Conservation (phyloP, 2,329 filamentous ascomycete species). For the Cordyceps militaris region DNA sequence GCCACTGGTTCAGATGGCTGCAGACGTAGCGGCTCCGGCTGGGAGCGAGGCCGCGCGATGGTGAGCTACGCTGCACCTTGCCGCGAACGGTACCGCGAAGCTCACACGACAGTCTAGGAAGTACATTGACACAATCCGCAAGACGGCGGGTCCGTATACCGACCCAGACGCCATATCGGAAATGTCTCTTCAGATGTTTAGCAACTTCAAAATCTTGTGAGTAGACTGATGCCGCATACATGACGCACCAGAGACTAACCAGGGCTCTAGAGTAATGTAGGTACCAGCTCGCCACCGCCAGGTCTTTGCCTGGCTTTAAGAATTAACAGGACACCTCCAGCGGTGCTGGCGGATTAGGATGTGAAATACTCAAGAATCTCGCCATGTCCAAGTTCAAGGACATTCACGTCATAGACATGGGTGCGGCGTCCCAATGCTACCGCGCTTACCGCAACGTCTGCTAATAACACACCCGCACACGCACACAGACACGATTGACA, state of each 20-base stretch:
- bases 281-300: constrained; percentile 21
- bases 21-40: constrained; percentile 6
- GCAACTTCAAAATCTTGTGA: constrained; percentile 69
- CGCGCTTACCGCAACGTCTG: constrained; percentile 3
- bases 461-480: not conserved
- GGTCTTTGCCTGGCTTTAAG: not conserved
- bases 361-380: constrained; percentile 93
- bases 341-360: constrained; percentile 88
- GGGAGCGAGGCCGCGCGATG: constrained; percentile 28
- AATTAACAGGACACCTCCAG: constrained; percentile 38
- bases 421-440: constrained; percentile 34
- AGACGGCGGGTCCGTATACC: constrained; percentile 72
- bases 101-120: constrained; percentile 48
- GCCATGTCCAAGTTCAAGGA: constrained; percentile 93
- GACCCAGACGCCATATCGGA: constrained; percentile 52
- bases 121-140: constrained; percentile 75
- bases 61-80: constrained; percentile 19
- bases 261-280: constrained; percentile 41
- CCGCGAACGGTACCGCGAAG: not conserved
- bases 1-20: not conserved
- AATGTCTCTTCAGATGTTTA: constrained; percentile 49
- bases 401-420: constrained; percentile 99
- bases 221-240: no score
- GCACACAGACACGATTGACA: constrained; percentile 81
- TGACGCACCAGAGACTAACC: constrained; percentile 7